Percentiles rank a stretch among this genome's conserved stretches.
These are phyloP conservation scores for Cydonia oblonga DNA, from an alignment of 331 rosid species.

Conservation along the genomic window DNA sequence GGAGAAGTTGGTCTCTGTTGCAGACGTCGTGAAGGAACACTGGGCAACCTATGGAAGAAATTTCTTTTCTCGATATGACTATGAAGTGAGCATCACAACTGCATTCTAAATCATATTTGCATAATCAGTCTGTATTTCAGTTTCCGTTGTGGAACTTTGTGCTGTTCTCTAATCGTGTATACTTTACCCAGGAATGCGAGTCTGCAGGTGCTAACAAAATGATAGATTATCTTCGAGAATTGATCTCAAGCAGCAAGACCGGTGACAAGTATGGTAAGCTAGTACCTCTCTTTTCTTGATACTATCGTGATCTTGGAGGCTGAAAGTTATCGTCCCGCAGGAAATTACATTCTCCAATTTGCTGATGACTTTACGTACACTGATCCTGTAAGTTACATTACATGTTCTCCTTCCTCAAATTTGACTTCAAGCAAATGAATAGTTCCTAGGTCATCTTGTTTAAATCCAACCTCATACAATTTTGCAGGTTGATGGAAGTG, in stretches of 20 bases:
- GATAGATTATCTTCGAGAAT: slow-evolving; percentile 61
- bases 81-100: slow-evolving; percentile 45
- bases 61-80: slow-evolving; percentile 91
- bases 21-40: slow-evolving; percentile 71
- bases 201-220: slow-evolving; percentile 84
- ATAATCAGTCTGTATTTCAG: neutral
- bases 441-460: slow-evolving; percentile 1
- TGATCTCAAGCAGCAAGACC: slow-evolving; percentile 46
- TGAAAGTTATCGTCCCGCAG: slow-evolving; percentile 29
- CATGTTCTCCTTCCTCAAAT: slow-evolving; percentile 3
- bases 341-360: slow-evolving; percentile 69
- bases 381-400: slow-evolving; percentile 63
- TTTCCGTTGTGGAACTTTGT: slow-evolving; percentile 8
- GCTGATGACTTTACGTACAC: slow-evolving; percentile 85
- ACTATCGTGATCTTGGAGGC: slow-evolving; percentile 10
- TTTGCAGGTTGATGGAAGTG: slow-evolving; percentile 78
- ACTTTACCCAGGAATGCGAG: slow-evolving; percentile 68
- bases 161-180: slow-evolving; percentile 3
- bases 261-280: slow-evolving; percentile 81
- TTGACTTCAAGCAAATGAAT: slow-evolving; percentile 1
- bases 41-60: slow-evolving; percentile 95
- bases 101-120: neutral
- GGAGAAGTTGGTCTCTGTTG: slow-evolving; percentile 69
- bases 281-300: neutral
- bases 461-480: neutral